phyloP scores from a whole-genome alignment of 1,284 basidiomycete species.

The Trametes hirsuta region DNA sequence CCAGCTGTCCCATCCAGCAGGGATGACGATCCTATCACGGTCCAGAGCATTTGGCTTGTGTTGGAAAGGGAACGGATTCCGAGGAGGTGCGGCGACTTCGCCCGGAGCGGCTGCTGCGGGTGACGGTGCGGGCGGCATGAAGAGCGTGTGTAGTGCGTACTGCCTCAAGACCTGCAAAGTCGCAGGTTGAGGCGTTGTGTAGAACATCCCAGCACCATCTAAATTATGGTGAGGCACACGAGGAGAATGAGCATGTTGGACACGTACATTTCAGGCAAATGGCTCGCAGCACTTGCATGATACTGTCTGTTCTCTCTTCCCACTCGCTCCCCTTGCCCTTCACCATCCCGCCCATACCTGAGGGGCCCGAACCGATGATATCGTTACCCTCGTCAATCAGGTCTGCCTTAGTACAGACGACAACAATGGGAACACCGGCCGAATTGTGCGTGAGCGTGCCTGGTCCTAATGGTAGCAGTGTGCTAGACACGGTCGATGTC shows the following conservation, averaged over 20 bases:
- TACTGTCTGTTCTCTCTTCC: slow-evolving; percentile 95
- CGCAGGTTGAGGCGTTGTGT: slow-evolving; percentile 83
- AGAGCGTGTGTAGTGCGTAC: slow-evolving; percentile 87
- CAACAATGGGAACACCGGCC: slow-evolving; percentile 85
- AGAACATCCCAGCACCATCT: slow-evolving; percentile 95
- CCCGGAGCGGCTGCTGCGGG: slow-evolving; percentile 45
- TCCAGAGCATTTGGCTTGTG: slow-evolving; percentile 92
- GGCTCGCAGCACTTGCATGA: slow-evolving; percentile 93
- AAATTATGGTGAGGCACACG: not conserved
- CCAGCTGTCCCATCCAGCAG: slow-evolving; percentile 97
- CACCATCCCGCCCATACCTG: slow-evolving; percentile 80
- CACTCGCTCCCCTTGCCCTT: slow-evolving; percentile 87
- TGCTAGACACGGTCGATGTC: slow-evolving; percentile 57
- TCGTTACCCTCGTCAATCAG: slow-evolving; percentile 82
- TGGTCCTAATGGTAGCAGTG: slow-evolving; percentile 76
- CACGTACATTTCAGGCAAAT: slow-evolving; percentile 89
- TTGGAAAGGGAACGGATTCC: slow-evolving; percentile 84
- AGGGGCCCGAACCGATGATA: slow-evolving; percentile 65
- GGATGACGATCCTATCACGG: slow-evolving; percentile 89
- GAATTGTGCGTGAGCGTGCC: slow-evolving; percentile 83
- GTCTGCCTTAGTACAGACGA: slow-evolving; percentile 92
- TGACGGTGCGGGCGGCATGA: slow-evolving; percentile 73
- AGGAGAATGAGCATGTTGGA: not conserved
- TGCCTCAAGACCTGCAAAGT: slow-evolving; percentile 84
- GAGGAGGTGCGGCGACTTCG: slow-evolving; percentile 58